These are phyloP conservation scores for Cryptococcus floricola DNA, from an alignment of 1,284 basidiomycete species.

Conservation along the genomic window DNA sequence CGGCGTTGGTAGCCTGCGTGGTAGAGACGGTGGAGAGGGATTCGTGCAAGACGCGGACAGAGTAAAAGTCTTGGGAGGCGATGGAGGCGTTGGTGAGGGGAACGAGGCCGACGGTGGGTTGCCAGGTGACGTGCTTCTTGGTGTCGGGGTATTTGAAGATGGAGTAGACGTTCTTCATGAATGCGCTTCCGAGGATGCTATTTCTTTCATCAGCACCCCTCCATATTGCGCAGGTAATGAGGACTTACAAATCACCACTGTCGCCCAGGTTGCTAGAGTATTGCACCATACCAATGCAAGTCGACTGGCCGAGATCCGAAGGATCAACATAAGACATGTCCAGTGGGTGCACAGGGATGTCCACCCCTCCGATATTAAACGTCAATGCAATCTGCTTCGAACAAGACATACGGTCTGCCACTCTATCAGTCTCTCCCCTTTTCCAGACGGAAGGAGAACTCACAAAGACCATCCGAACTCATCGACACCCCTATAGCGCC, in stretches of 20 bases:
- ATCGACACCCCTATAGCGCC: slow-evolving; percentile 30
- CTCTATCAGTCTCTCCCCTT: neutral
- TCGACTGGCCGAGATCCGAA: slow-evolving; percentile 27
- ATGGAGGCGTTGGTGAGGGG: slow-evolving; percentile 40
- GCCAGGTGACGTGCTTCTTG: slow-evolving; percentile 29
- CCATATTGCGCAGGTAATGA: neutral
- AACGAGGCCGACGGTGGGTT: slow-evolving; percentile 43
- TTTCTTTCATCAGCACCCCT: neutral
- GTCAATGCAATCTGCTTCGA: slow-evolving; percentile 38
- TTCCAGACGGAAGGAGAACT: slow-evolving; percentile 7
- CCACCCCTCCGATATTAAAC: slow-evolving; percentile 36
- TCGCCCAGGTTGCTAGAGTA: slow-evolving; percentile 29
- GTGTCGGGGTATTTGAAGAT: slow-evolving; percentile 47
- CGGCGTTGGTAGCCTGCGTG: slow-evolving; percentile 14
- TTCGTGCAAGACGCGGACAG: slow-evolving; percentile 38
- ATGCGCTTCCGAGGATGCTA: slow-evolving; percentile 45
- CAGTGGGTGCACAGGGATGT: slow-evolving; percentile 44
- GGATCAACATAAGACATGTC: slow-evolving; percentile 46
- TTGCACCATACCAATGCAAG: slow-evolving; percentile 46
- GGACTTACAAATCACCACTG: slow-evolving; percentile 39
- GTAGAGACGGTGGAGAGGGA: slow-evolving; percentile 35
- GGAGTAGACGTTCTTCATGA: slow-evolving; percentile 49
- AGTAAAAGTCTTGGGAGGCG: slow-evolving; percentile 46
- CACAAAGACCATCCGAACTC: slow-evolving; percentile 37
- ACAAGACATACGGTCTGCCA: slow-evolving; percentile 46